These are phyloP conservation scores for Metschnikowia dekortorum DNA, from an alignment of 805 yeast species.

Conservation along the genomic window DNA sequence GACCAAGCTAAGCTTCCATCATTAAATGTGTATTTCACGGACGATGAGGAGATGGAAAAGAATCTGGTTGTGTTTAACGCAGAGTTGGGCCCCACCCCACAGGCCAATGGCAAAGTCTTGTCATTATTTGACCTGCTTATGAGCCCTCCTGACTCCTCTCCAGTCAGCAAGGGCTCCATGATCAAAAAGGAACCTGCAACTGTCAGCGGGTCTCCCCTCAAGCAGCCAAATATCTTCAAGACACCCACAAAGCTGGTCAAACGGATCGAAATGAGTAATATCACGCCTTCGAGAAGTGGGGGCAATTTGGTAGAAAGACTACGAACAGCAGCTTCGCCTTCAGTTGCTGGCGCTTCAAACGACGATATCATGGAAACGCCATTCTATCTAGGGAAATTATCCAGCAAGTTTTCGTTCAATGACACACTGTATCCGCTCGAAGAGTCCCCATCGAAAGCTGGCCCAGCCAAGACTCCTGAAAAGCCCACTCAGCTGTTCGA, in stretches of 20 bases:
- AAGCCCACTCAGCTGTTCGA: slow-evolving; percentile 7
- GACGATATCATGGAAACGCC: slow-evolving; percentile 11
- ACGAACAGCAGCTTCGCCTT: slow-evolving; percentile 10
- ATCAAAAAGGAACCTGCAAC: neutral
- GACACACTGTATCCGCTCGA: slow-evolving; percentile 1
- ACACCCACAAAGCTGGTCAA: slow-evolving; percentile 31
- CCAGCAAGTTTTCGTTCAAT: slow-evolving; percentile 12
- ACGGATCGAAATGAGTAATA: slow-evolving; percentile 11
- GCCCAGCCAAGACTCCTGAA: slow-evolving; percentile 11
- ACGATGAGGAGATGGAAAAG: slow-evolving; percentile 13
- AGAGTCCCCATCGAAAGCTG: slow-evolving; percentile 2
- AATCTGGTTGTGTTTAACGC: slow-evolving; percentile 13
- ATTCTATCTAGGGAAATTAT: slow-evolving; percentile 13
- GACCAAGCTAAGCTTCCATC: neutral
- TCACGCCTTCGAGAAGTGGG: slow-evolving; percentile 14
- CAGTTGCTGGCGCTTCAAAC: neutral
- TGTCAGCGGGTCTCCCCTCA: slow-evolving; percentile 6
- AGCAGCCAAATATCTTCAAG: slow-evolving; percentile 20
- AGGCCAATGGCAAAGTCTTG: slow-evolving; percentile 68
- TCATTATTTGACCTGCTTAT: slow-evolving; percentile 61
- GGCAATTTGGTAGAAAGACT: slow-evolving; percentile 9
- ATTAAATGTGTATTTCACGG: slow-evolving; percentile 8
- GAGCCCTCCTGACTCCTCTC: slow-evolving; percentile 44
- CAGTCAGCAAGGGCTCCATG: slow-evolving; percentile 19
- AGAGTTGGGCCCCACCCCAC: slow-evolving; percentile 85